phyloP scores from a whole-genome alignment of 345 rosid species.

The Durio zibethinus region DNA sequence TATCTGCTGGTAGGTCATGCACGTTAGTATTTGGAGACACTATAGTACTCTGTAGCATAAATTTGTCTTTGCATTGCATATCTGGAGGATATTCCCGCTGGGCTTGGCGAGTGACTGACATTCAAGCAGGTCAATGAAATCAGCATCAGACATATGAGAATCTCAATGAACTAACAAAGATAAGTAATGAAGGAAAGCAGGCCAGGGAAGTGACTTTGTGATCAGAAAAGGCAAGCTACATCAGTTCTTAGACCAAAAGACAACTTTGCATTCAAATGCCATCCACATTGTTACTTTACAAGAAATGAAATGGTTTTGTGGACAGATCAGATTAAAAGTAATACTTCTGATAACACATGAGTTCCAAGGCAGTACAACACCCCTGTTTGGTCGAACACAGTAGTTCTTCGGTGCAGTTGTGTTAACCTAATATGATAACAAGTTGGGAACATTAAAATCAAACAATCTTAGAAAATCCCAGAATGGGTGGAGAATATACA shows the following conservation, averaged over 20 bases:
- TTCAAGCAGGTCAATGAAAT: slow-evolving; percentile 17
- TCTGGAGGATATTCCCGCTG: slow-evolving; percentile 73
- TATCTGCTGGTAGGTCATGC: slow-evolving; percentile 81
- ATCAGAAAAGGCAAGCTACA: background rate
- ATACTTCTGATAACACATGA: slow-evolving; percentile 69
- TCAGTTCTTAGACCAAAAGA: background rate
- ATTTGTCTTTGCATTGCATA: slow-evolving; percentile 95
- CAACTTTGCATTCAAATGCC: background rate
- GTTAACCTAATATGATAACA: slow-evolving; percentile 58
- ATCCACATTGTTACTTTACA: background rate
- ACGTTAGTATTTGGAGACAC: slow-evolving; percentile 73
- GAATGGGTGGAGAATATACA: background rate
- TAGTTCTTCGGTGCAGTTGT: slow-evolving; percentile 98
- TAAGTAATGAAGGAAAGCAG: background rate
- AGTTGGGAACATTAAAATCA: slow-evolving; percentile 1
- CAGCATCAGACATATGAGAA: background rate
- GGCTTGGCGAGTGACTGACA: slow-evolving; percentile 88
- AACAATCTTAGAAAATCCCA: background rate
- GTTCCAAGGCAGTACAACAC: slow-evolving; percentile 80
- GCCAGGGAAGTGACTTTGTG: background rate
- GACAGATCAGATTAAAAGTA: background rate
- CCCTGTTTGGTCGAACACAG: slow-evolving; percentile 92
- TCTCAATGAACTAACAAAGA: background rate
- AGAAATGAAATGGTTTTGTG: background rate
- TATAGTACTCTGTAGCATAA: slow-evolving; percentile 79